Conservation (phyloP, 179 eudicot species). For the Silene noctiflora region DNA sequence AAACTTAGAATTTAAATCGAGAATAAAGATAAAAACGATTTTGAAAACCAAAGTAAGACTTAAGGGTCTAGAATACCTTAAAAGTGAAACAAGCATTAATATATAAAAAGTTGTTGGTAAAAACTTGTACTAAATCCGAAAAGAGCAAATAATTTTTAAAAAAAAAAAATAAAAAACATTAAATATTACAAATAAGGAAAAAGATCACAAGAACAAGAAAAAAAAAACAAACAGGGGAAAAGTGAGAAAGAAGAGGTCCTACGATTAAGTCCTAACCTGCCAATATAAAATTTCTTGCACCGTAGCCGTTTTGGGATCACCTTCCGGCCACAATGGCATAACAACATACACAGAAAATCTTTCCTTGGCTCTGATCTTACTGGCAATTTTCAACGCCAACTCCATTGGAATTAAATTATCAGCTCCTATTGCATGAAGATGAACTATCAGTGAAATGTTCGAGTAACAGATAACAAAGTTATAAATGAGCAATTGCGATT, state of each 20-base stretch:
- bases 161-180: too few relatives aligned
- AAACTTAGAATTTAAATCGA: too few relatives aligned
- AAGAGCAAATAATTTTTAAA: too few relatives aligned
- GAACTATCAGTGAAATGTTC: conserved; percentile 1
- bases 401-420: conserved; percentile 91
- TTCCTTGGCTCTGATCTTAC: conserved; percentile 79
- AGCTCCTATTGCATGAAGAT: conserved; percentile 50
- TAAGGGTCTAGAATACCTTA: too few relatives aligned
- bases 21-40: too few relatives aligned
- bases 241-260: background rate
- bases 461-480: background rate
- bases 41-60: too few relatives aligned
- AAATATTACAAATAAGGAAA: too few relatives aligned
- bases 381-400: conserved; percentile 71
- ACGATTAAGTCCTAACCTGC: conserved; percentile 53
- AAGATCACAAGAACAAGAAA: background rate
- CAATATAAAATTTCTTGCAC: conserved; percentile 89
- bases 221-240: too few relatives aligned
- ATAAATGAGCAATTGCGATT: background rate
- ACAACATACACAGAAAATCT: conserved; percentile 76
- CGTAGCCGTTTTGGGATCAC: conserved; percentile 66
- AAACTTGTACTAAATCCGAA: too few relatives aligned
- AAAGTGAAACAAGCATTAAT: too few relatives aligned
- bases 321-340: conserved; percentile 98
- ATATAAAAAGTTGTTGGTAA: too few relatives aligned